Evolutionary conservation across 2,329 filamentous ascomycete species (phyloP).

Genomic region (Xylaria sp.): DNA sequence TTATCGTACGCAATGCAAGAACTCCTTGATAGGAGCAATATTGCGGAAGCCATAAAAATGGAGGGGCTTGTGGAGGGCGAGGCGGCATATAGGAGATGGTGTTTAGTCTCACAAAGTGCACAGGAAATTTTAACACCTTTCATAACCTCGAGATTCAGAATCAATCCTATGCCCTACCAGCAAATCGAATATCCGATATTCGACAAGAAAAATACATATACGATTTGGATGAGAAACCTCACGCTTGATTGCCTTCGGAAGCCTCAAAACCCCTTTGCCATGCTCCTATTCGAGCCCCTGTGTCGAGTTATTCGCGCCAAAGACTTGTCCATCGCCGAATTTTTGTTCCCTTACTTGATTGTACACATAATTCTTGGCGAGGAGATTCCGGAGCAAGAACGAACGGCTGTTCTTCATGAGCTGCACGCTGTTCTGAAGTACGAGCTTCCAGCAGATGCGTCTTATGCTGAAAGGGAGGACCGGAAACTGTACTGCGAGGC

Average conservation of each 20-base stretch:
- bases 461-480: conserved; percentile 71
- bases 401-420: conserved; percentile 71
- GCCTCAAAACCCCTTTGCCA: conserved; percentile 74
- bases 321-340: conserved; percentile 84
- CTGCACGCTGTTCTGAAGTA: conserved; percentile 75
- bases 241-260: conserved; percentile 82
- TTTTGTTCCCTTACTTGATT: conserved; percentile 85
- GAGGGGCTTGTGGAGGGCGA: conserved; percentile 55
- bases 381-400: conserved; percentile 62
- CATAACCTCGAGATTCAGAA: conserved; percentile 78
- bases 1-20: conserved; percentile 95
- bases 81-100: conserved; percentile 75
- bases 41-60: conserved; percentile 62
- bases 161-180: conserved; percentile 65
- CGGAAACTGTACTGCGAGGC: conserved; percentile 88
- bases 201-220: conserved; percentile 68
- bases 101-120: conserved; percentile 74
- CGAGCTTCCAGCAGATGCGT: conserved; percentile 54
- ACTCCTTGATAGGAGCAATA: conserved; percentile 77
- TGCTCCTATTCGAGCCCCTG: conserved; percentile 80
- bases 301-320: conserved; percentile 83
- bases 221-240: conserved; percentile 80
- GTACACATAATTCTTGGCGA: conserved; percentile 83
- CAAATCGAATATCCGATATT: conserved; percentile 80
- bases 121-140: conserved; percentile 88